Conservation (phyloP, 768 basidiomycete species). For the Lyophyllum shimeji region DNA sequence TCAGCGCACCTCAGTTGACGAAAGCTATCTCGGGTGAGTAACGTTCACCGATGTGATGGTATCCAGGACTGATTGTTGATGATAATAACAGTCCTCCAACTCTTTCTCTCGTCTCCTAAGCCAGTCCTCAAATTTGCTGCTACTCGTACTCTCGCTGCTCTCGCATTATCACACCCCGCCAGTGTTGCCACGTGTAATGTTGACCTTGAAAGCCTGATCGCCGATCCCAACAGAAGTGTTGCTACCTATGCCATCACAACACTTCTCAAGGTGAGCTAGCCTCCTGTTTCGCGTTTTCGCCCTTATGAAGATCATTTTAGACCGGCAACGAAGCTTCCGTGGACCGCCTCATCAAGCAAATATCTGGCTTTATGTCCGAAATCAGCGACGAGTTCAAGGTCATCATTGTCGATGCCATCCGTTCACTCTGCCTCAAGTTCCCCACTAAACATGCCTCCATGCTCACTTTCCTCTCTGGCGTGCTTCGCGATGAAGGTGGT, state of each 20-base stretch:
- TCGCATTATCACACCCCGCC: slow-evolving; percentile 83
- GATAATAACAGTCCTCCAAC: slow-evolving; percentile 69
- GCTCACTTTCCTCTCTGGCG: slow-evolving; percentile 95
- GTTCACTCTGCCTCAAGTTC: slow-evolving; percentile 98
- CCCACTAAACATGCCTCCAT: slow-evolving; percentile 95
- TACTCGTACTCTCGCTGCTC: slow-evolving; percentile 88
- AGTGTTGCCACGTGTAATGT: slow-evolving; percentile 93
- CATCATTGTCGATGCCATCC: slow-evolving; percentile 98
- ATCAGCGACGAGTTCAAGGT: slow-evolving; percentile 99
- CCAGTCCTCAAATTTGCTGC: slow-evolving; percentile 96
- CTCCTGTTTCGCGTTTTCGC: not conserved
- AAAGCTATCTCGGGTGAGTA: slow-evolving; percentile 85
- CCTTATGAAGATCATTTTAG: slow-evolving; percentile 35
- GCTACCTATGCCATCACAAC: slow-evolving; percentile 99
- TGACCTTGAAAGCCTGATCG: slow-evolving; percentile 95
- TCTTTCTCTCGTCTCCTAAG: slow-evolving; percentile 96
- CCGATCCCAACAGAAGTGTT: slow-evolving; percentile 92
- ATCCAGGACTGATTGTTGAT: slow-evolving; percentile 5
- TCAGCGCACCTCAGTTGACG: slow-evolving; percentile 72
- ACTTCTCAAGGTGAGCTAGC: slow-evolving; percentile 74
- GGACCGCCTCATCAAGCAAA: slow-evolving; percentile 98
- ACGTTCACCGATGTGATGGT: slow-evolving; percentile 1
- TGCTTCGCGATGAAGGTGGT: slow-evolving; percentile 96
- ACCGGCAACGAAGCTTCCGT: slow-evolving; percentile 99
- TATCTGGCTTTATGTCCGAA: slow-evolving; percentile 97